Percentiles rank a stretch among this genome's conserved stretches.
Conservation (phyloP, 2,329 filamentous ascomycete species). For the Aspergillus sp. region DNA sequence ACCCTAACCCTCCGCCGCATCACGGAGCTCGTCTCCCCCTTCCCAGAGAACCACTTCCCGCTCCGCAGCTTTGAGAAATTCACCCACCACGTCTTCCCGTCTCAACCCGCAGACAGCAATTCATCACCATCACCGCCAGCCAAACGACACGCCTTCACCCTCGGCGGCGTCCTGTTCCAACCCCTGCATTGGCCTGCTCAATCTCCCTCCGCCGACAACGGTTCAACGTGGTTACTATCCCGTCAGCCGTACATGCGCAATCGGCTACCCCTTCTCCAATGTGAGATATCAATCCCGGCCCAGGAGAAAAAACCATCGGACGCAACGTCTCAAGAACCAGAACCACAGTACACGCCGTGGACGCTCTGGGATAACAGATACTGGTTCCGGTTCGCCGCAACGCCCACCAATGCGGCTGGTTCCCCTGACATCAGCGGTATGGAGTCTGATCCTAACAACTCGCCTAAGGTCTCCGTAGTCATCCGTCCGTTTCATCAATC, state of each 20-base stretch:
- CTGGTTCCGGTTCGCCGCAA: constrained; percentile 51
- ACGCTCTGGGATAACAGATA: constrained; percentile 55
- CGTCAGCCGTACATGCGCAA: constrained; percentile 36
- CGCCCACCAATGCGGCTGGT: not conserved
- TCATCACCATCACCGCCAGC: not conserved
- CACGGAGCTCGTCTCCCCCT: constrained; percentile 49
- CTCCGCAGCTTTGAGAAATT: constrained; percentile 43
- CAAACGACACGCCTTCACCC: constrained; percentile 42
- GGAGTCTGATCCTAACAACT: not conserved
- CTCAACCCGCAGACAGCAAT: not conserved
- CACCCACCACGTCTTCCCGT: constrained; percentile 41
- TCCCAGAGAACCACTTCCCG: constrained; percentile 37
- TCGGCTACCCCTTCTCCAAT: constrained; percentile 16
- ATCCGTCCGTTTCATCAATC: constrained; percentile 39
- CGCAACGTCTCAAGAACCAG: not conserved
- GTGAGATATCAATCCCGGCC: not conserved
- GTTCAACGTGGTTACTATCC: constrained; percentile 36
- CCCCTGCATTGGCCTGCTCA: constrained; percentile 27
- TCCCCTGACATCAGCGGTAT: not conserved
- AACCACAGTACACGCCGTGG: constrained; percentile 20
- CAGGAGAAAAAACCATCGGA: not conserved
- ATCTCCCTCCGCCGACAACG: not conserved
- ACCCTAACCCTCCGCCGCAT: constrained; percentile 48
- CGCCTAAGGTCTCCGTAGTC: constrained; percentile 21
- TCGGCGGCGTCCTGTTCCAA: constrained; percentile 50